phyloP scores from a whole-genome alignment of 495 filamentous ascomycete genomes.

The Barbatosphaeria neglecta region DNA sequence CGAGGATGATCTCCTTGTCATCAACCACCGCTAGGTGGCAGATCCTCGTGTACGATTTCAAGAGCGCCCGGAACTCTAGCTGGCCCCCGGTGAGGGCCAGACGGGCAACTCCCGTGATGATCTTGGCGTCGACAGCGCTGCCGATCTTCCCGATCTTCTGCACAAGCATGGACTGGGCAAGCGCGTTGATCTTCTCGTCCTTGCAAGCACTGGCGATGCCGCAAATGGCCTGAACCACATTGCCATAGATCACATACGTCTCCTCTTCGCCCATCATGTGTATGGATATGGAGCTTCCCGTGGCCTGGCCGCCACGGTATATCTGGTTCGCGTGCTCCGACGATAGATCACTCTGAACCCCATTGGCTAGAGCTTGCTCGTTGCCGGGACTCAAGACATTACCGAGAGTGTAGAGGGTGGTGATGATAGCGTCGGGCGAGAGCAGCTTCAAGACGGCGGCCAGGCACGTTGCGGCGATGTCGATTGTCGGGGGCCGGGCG shows the following conservation, averaged over 20 bases:
- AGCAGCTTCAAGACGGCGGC: slow-evolving; percentile 66
- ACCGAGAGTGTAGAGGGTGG: slow-evolving; percentile 84
- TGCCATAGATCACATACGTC: slow-evolving; percentile 55
- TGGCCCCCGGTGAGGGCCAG: slow-evolving; percentile 64
- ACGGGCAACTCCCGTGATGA: slow-evolving; percentile 67
- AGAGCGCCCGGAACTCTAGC: slow-evolving; percentile 68
- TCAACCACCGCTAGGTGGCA: slow-evolving; percentile 59
- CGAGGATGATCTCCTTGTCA: slow-evolving; percentile 44
- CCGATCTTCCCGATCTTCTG: slow-evolving; percentile 84
- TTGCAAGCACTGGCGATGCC: slow-evolving; percentile 67
- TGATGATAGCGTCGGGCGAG: slow-evolving; percentile 87
- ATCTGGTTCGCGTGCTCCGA: slow-evolving; percentile 24
- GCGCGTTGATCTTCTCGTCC: slow-evolving; percentile 83
- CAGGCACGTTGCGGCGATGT: slow-evolving; percentile 68
- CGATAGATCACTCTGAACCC: slow-evolving; percentile 21
- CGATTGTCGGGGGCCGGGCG: slow-evolving; percentile 50
- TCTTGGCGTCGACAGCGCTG: slow-evolving; percentile 61
- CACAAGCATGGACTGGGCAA: slow-evolving; percentile 90
- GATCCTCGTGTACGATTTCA: slow-evolving; percentile 70
- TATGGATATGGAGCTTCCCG: slow-evolving; percentile 69
- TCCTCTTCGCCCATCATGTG: slow-evolving; percentile 63
- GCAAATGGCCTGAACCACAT: slow-evolving; percentile 81
- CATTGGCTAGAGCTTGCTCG: slow-evolving; percentile 29
- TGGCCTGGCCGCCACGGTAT: slow-evolving; percentile 44
- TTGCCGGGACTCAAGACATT: slow-evolving; percentile 71